Percentiles rank a stretch among this genome's conserved stretches.
phyloP scores from a whole-genome alignment of 768 basidiomycete genomes.

The Phanerodontia chrysosporium region DNA sequence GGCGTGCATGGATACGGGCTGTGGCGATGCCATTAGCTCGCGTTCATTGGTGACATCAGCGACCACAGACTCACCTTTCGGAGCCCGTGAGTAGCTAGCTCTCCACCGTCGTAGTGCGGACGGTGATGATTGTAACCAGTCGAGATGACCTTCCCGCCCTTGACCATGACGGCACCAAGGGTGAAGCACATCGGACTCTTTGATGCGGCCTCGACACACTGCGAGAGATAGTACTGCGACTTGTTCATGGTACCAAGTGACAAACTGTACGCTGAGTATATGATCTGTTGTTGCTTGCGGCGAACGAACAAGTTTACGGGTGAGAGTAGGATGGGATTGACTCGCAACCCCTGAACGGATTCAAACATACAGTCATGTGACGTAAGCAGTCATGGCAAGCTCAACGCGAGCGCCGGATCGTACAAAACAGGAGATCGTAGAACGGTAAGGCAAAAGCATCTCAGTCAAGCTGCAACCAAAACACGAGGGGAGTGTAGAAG shows the following conservation, averaged over 20 bases:
- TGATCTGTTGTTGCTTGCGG: no score
- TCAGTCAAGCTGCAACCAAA: no score
- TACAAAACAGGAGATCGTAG: neutral
- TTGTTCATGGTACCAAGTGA: slow-evolving; percentile 33
- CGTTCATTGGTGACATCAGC: slow-evolving; percentile 18
- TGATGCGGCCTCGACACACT: slow-evolving; percentile 44
- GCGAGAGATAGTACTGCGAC: slow-evolving; percentile 47
- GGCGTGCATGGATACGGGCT: slow-evolving; percentile 51
- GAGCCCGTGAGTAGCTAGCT: slow-evolving; percentile 33
- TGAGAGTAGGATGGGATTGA: neutral
- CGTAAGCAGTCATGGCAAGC: neutral
- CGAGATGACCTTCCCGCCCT: slow-evolving; percentile 52
- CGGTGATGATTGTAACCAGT: slow-evolving; percentile 52
- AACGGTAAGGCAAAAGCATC: neutral
- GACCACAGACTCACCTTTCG: slow-evolving; percentile 30
- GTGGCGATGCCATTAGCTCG: neutral
- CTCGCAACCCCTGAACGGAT: neutral
- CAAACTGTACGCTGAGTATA: no score
- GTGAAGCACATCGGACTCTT: slow-evolving; percentile 50
- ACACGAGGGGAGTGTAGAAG: neutral
- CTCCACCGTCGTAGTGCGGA: slow-evolving; percentile 47
- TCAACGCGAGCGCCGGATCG: neutral
- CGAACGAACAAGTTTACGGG: neutral
- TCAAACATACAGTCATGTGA: neutral
- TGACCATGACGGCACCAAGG: slow-evolving; percentile 45